Percentiles rank a stretch among this genome's conserved stretches.
phyloP scores from a whole-genome alignment of 306 rosid genomes.

The Trifolium subterraneum region DNA sequence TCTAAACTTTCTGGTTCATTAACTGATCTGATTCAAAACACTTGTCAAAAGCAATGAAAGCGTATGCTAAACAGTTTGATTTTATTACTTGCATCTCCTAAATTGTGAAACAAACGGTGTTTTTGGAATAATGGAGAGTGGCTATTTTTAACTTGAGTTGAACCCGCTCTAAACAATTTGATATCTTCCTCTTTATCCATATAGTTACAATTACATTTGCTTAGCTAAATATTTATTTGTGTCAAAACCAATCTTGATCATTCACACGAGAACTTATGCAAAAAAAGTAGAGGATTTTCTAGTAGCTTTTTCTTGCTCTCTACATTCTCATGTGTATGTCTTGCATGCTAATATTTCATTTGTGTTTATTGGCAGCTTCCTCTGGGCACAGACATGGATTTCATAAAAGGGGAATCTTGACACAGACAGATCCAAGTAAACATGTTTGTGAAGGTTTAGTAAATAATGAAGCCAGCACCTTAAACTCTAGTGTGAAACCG shows the following conservation, averaged over 20 bases:
- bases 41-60: neutral
- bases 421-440: slow-evolving; percentile 47
- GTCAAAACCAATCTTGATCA: slow-evolving; percentile 13
- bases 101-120: slow-evolving; percentile 7
- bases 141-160: neutral
- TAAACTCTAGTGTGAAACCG: slow-evolving; percentile 33
- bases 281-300: slow-evolving; percentile 8
- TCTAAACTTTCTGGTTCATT: neutral
- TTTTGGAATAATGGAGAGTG: slow-evolving; percentile 8
- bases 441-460: slow-evolving; percentile 48
- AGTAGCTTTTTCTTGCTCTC: neutral
- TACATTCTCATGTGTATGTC: neutral
- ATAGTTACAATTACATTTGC: slow-evolving; percentile 15
- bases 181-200: neutral
- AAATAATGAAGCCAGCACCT: slow-evolving; percentile 38
- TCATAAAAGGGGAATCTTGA: slow-evolving; percentile 46
- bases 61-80: neutral
- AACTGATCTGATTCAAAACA: neutral
- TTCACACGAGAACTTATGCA: slow-evolving; percentile 22
- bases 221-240: slow-evolving; percentile 1
- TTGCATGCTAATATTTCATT: slow-evolving; percentile 9
- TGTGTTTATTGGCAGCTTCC: slow-evolving; percentile 56
- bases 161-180: slow-evolving; percentile 12
- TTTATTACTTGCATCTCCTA: neutral
- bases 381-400: slow-evolving; percentile 52